Evolutionary conservation across 129 eudicot species (phyloP).

Genomic region (Tanacetum coccineum): DNA sequence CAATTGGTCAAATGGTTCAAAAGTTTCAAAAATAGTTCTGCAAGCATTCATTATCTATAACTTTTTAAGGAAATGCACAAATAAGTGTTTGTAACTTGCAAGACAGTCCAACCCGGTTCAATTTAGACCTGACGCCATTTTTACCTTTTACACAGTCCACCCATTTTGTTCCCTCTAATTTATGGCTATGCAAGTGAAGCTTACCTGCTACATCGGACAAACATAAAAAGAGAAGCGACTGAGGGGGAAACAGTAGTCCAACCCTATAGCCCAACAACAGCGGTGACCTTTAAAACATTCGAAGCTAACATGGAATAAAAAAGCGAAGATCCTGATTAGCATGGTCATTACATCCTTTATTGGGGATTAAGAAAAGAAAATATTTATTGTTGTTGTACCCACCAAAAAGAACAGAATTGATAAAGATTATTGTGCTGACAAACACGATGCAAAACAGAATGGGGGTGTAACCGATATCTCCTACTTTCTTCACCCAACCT

Average conservation of each 20-base stretch:
- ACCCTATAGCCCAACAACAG: conserved; percentile 92
- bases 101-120: too few relatives aligned
- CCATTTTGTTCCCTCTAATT: neutral
- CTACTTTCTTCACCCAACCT: conserved; percentile 34
- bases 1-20: too few relatives aligned
- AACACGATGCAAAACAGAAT: conserved; percentile 55
- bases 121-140: neutral
- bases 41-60: too few relatives aligned
- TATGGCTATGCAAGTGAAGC: neutral
- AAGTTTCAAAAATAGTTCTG: too few relatives aligned
- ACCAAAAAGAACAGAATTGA: conserved; percentile 78
- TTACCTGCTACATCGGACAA: conserved; percentile 82
- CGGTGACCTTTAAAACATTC: conserved; percentile 70
- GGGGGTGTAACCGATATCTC: conserved; percentile 72
- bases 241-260: conserved; percentile 79
- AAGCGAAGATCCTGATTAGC: conserved; percentile 29
- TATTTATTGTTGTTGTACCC: conserved; percentile 29
- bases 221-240: conserved; percentile 60
- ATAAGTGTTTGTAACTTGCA: too few relatives aligned
- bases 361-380: neutral
- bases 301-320: conserved; percentile 55
- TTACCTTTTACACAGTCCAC: neutral
- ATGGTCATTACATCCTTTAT: neutral
- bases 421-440: conserved; percentile 59
- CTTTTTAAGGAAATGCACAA: too few relatives aligned